Base-by-base conservation (phyloP, 176 grass and related monocot genomes). In the Oryza glumipatula region DNA sequence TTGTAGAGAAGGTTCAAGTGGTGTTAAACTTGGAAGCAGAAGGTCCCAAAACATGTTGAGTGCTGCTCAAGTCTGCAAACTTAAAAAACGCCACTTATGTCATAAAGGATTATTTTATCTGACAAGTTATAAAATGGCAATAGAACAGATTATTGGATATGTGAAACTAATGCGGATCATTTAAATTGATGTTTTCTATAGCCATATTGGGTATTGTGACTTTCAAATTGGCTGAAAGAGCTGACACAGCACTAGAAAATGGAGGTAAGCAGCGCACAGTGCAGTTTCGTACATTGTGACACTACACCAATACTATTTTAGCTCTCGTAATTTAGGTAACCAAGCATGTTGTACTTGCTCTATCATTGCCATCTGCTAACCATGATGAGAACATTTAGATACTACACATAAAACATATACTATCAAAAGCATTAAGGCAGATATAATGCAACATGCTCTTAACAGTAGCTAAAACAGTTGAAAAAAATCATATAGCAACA, bases 181-280 rank as follows among this genome's bases (percentile, higher is more conserved):
- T 60, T 71, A 82, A 82, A 39, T 72, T 36, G 35, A 82, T 82
- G 48, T 43, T 60, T 35, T 33, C 17, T 39, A 12, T 19, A 41
- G 16, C 23, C 26, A 43, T 81, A 22, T 41, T 15, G 48, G 48
- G 13, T 23, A 19, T 71, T 81, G 38, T 71, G 70, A 81, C 33
- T 43, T 39, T 39, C 51, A 54, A 49, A 9, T 26, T 72, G 68
- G 33, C 68, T 28, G 36, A 54, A 81, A 56, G 48, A 71, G 22
- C 48, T 58, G 38, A 11, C 17, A 9, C 26, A 70, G 66, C 19
- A 70, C 52, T n/a, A 58, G 48, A 81, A 81, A 81, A 81, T 70
- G n/a, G 48, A 70, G 28, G 66, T 81, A 2, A 60, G 3, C 19
- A 60, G 7, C 19, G 56, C 19, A 60, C 17, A 58, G 17, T 17